Base-by-base conservation (phyloP, 108 stramenopile genomes). In the Bacterosira constricta region DNA sequence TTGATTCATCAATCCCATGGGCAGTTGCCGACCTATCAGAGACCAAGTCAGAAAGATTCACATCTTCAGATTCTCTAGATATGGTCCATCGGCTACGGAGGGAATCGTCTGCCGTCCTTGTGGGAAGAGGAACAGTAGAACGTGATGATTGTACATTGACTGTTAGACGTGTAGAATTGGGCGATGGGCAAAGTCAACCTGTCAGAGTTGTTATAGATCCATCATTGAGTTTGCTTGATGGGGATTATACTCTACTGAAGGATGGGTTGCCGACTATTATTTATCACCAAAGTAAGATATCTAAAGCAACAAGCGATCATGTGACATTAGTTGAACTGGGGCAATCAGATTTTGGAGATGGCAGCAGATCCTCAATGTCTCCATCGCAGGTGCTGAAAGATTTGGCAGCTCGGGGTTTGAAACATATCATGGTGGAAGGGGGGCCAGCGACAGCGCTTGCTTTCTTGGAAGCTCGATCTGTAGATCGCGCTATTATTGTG, bases 361-460 rank as follows among this genome's bases (percentile, higher is more conserved):
- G 29, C 3, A 37, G 25, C 27, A 61, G 37, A 39, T 65, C 34
- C n/a, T 39, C 18, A 1, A 35, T 89, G 20, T 87, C 85, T n/a
- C 70, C 83, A 29, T 17, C 38, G 17, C 44, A 59, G 8, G 63
- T 87, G 1, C 20, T 84, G 34, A 41, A 80, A 39, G 77, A 85
- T 63, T 70, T 88, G 35, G 3, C 44, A 38, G 23, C 38, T 45
- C 47, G 75, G 62, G 72, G 73, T 30, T 45, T 90, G 12, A 61
- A 78, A n/a, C 92, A 93, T 69, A 65, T 90, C 10, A 89, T 93
- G 88, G 88, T 93, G 34, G 92, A 93, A 79, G 92, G 92, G 37
- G 92, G 92, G 30, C 92, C 92, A 17, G 47, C 67, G 6, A 89
- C 89, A 6, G 92, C 92, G 47, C 75, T 37, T 38, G 49, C 56